These are phyloP conservation scores for Lentinus polychrous DNA, from an alignment of 1,284 basidiomycete genomes.

Conservation along the genomic window DNA sequence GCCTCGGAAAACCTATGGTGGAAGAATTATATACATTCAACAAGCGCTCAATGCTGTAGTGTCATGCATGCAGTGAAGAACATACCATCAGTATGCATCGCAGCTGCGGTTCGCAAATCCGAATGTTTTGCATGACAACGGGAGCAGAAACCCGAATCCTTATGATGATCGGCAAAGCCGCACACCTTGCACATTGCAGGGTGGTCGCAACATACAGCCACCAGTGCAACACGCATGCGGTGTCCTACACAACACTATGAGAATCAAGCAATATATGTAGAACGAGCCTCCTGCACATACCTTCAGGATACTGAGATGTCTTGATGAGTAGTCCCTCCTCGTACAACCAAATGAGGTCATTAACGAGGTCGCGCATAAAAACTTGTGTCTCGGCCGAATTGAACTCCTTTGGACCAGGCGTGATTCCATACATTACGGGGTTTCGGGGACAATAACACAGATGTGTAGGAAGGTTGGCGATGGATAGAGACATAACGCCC, in stretches of 20 bases:
- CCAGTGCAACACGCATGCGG: constrained; percentile 18
- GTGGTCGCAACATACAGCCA: constrained; percentile 25
- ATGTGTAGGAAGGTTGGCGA: not conserved
- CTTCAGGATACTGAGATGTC: too few species aligned
- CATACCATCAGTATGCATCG: too few species aligned
- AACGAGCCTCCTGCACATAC: too few species aligned
- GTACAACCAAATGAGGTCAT: not conserved
- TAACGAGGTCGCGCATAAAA: not conserved
- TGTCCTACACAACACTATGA: too few species aligned
- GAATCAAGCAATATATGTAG: too few species aligned
- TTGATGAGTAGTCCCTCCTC: too few species aligned
- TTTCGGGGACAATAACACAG: not conserved
- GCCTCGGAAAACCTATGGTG: too few species aligned
- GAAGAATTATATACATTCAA: too few species aligned
- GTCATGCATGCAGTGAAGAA: too few species aligned
- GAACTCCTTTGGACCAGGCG: not conserved
- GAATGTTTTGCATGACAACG: not conserved
- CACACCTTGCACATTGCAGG: constrained; percentile 26
- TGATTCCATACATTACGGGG: not conserved
- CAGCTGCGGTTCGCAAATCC: not conserved
- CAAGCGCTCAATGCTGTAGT: too few species aligned
- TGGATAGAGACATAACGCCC: not conserved
- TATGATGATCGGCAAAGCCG: constrained; percentile 24
- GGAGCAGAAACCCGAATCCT: constrained; percentile 2
- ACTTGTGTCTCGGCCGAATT: not conserved